Conservation (phyloP, 2,329 filamentous ascomycete genomes). For the Exophiala lecanii-corni region DNA sequence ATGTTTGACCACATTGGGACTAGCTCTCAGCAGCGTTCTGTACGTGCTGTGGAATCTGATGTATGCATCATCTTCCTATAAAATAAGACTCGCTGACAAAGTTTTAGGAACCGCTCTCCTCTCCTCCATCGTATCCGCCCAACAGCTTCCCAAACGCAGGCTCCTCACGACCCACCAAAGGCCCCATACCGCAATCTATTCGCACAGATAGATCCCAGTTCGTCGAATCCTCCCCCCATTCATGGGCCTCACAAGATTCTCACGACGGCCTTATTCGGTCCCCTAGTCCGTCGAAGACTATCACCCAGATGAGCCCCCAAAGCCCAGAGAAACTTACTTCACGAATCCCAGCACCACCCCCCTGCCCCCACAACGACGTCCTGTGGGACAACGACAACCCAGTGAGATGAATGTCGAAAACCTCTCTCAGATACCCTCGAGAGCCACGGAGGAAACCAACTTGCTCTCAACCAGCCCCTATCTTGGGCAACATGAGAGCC, state of each 20-base stretch:
- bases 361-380: conserved; percentile 24
- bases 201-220: conserved; percentile 41
- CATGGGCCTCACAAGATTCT: conserved; percentile 50
- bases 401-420: conserved; percentile 10
- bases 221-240: conserved; percentile 47
- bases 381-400: conserved; percentile 2
- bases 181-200: conserved; percentile 38
- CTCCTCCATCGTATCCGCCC: conserved; percentile 19
- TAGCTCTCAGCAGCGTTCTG: conserved; percentile 21
- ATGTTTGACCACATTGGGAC: conserved; percentile 48
- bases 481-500: neutral
- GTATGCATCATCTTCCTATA: conserved; percentile 12
- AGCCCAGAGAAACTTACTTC: conserved; percentile 25
- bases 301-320: conserved; percentile 24
- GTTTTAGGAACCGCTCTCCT: conserved; percentile 8
- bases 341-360: conserved; percentile 23
- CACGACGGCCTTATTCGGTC: conserved; percentile 46
- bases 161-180: conserved; percentile 7
- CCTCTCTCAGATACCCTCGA: conserved; percentile 5
- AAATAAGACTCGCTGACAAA: conserved; percentile 17
- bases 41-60: conserved; percentile 27
- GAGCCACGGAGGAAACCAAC: conserved; percentile 12
- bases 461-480: conserved; percentile 10
- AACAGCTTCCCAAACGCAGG: conserved; percentile 13
- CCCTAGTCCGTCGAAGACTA: conserved; percentile 33